These are phyloP conservation scores for Tricholoma saponaceum DNA, from an alignment of 768 basidiomycete genomes.

Conservation along the genomic window DNA sequence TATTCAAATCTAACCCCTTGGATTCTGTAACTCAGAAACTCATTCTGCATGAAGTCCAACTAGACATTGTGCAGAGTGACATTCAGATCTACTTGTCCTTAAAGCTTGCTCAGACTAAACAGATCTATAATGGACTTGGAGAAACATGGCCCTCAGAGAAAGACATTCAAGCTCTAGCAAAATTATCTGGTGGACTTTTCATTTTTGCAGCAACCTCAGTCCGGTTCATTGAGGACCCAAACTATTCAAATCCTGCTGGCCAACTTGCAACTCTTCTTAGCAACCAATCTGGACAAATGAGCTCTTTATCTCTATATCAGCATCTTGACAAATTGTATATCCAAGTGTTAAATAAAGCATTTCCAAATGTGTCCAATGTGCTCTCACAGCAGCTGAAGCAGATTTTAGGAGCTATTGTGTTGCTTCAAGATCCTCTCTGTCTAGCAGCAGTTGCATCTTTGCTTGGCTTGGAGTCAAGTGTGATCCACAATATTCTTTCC, in stretches of 20 bases:
- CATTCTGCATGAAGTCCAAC: not conserved
- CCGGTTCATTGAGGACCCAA: not conserved
- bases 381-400: not conserved
- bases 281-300: not conserved
- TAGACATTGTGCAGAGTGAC: not conserved
- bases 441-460: not conserved
- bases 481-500: not conserved
- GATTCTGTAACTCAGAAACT: not conserved
- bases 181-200: not conserved
- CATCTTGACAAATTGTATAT: not conserved
- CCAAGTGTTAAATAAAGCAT: not conserved
- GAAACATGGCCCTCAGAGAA: not conserved
- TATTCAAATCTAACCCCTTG: not conserved
- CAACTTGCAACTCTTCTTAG: not conserved
- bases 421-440: not conserved
- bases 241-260: not conserved
- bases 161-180: not conserved
- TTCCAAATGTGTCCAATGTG: not conserved
- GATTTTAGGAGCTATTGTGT: not conserved
- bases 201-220: not conserved
- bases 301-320: not conserved
- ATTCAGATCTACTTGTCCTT: not conserved
- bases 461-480: not conserved
- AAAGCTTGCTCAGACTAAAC: not conserved
- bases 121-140: not conserved